Evolutionary conservation across 306 rosid genomes (phyloP).

Genomic region (Cyamopsis tetragonoloba): DNA sequence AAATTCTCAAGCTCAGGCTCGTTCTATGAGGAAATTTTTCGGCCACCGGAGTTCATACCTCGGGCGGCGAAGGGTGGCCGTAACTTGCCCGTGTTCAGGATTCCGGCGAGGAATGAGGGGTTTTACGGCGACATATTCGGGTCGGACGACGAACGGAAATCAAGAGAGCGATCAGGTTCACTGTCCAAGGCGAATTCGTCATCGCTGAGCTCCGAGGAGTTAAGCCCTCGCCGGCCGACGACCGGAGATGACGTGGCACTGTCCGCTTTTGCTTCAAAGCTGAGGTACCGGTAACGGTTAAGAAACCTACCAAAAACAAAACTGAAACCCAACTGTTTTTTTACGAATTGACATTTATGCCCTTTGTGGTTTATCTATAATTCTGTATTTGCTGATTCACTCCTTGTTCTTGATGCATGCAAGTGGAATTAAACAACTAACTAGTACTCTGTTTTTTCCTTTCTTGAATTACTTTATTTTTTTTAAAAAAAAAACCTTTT

Average conservation of each 20-base stretch:
- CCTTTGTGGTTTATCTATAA: background rate
- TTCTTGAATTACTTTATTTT: background rate
- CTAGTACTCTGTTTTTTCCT: no score
- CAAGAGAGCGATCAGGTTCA: conserved; percentile 72
- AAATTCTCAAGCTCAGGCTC: conserved; percentile 36
- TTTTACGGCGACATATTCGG: conserved; percentile 72
- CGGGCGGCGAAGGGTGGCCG: conserved; percentile 35
- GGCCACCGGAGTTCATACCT: conserved; percentile 32
- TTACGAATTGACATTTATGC: conserved; percentile 31
- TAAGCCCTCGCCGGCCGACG: conserved; percentile 61
- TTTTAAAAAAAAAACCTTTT: no score
- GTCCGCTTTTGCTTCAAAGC: conserved; percentile 63
- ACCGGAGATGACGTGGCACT: conserved; percentile 69
- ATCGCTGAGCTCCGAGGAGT: conserved; percentile 83
- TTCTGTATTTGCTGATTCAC: background rate
- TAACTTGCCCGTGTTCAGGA: conserved; percentile 63
- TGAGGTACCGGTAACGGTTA: conserved; percentile 48
- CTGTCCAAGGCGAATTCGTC: conserved; percentile 64
- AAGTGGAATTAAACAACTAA: background rate
- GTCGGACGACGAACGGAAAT: conserved; percentile 67
- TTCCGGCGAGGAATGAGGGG: conserved; percentile 49
- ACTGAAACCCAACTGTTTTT: background rate
- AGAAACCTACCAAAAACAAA: background rate
- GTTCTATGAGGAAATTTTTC: conserved; percentile 60
- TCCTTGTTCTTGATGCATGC: background rate